Percentiles rank a stretch among this genome's conserved stretches.
Evolutionary conservation across 192 early-diverging fungal species (phyloP).

Genomic region (Allomyces javanicus): DNA sequence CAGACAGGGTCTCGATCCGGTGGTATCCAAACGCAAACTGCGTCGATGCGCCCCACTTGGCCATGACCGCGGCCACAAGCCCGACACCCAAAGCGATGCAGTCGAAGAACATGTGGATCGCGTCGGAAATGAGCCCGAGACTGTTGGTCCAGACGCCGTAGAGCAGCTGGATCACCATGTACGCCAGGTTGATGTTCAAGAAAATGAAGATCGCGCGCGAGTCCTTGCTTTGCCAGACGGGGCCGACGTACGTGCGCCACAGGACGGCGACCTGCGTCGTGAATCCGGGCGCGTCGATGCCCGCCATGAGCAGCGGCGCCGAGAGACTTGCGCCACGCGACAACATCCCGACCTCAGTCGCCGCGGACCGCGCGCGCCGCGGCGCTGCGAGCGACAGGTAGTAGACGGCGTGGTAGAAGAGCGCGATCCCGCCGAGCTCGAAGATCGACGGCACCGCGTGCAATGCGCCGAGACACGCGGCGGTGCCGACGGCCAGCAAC

Average conservation of each 20-base stretch:
- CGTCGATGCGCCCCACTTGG: constrained; percentile 58
- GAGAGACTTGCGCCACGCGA: no score
- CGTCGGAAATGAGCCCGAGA: constrained; percentile 82
- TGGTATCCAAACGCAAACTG: constrained; percentile 42
- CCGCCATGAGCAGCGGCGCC: neutral
- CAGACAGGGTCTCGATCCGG: constrained; percentile 77
- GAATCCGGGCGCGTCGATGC: neutral
- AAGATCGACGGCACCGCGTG: neutral
- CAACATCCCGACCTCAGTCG: no score
- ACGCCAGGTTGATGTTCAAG: constrained; percentile 73
- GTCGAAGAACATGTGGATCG: constrained; percentile 97
- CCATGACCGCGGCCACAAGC: constrained; percentile 69
- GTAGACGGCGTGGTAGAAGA: neutral
- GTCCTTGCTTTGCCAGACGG: constrained; percentile 41
- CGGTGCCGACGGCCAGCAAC: neutral
- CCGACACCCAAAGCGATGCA: constrained; percentile 75
- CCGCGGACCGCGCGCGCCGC: neutral
- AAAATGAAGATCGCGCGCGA: constrained; percentile 90
- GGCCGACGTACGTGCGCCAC: neutral
- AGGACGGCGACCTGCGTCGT: neutral
- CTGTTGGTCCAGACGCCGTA: constrained; percentile 66
- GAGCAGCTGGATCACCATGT: constrained; percentile 73
- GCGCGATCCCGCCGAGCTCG: neutral
- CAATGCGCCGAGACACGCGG: neutral
- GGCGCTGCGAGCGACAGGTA: neutral